Base-by-base conservation (phyloP, 805 yeast genomes). In the Cephaloascus albidus region DNA sequence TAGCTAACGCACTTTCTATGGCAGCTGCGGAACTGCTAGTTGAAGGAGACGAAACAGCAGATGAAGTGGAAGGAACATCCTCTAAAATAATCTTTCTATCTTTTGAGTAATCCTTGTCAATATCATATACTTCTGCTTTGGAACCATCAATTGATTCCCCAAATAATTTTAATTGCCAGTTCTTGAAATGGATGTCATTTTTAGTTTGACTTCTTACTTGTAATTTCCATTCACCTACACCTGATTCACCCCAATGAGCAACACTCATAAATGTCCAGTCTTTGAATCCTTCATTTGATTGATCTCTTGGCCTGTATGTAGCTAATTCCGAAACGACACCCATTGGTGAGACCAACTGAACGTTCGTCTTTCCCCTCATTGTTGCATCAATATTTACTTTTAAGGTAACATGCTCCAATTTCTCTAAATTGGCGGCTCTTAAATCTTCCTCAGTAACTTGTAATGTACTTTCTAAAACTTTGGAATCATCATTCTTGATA, bases 191-290 rank as follows among this genome's bases (percentile, higher is more conserved):
- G 33, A 67, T 53, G 14, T 44, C 43, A 43, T 51, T 60, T 2
- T 70, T 57, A 37, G 74, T 71, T n/a, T 56, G 52, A 27, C 47
- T 48, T 4, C 54, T 54, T 2, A 89, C 89, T 46, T 70, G 76
- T 16, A 93, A 50, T 30, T 60, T 76, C 98, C 98, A 93, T 4
- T 72, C 76, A 10, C 99, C 99, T 19, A 60, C 59, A 2, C 89
- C 90, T 2, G 54, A 37, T 49, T 82, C 89, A 32, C 96, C 96
- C 97, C 97, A 93, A 57, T 93, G 97, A 1, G 95, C 97, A n/a
- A 93, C 97, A 10, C 90, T 75, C 86, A 89, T 86, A 54, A 93
- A 93, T 1, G 85, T 84, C 98, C 98, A 93, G 48, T 83, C 69
- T 4, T 55, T 49, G 46, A 86, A 83, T 0, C 96, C 95, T 1